Conservation (phyloP, 306 rosid genomes). For the Dryas alaskensis region DNA sequence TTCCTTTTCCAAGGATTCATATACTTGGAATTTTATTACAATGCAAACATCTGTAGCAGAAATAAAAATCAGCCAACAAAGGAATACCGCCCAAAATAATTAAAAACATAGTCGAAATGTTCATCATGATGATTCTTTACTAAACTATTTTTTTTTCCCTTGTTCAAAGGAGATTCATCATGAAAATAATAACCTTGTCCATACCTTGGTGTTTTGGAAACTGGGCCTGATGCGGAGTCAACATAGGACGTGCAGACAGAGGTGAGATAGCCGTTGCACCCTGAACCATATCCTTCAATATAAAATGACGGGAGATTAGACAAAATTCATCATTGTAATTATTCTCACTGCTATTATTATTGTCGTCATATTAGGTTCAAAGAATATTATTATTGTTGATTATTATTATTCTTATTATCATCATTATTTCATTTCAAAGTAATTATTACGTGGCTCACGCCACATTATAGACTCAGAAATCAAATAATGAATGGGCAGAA, state of each 20-base stretch:
- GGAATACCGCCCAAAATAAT: neutral
- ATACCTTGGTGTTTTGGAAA: conserved; percentile 82
- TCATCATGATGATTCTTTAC: neutral
- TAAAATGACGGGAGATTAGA: conserved; percentile 23
- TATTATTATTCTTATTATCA: neutral
- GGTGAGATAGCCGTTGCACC: conserved; percentile 57
- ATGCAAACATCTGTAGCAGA: neutral
- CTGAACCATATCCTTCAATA: conserved; percentile 69
- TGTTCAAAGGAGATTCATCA: neutral
- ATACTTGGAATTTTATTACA: neutral
- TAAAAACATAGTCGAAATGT: neutral
- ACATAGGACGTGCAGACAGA: conserved; percentile 51
- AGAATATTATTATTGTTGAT: neutral
- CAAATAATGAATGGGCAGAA: neutral
- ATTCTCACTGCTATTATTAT: neutral
- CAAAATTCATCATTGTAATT: neutral
- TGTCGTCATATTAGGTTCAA: neutral
- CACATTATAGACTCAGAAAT: neutral
- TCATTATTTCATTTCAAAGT: neutral
- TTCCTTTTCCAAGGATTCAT: neutral
- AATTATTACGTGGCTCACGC: neutral
- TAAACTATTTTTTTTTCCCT: neutral
- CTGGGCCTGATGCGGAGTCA: conserved; percentile 54
- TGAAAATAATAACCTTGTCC: conserved; percentile 2
- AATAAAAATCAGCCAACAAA: neutral